Conservation (phyloP, 495 filamentous ascomycete species). For the Tirmania nivea region DNA sequence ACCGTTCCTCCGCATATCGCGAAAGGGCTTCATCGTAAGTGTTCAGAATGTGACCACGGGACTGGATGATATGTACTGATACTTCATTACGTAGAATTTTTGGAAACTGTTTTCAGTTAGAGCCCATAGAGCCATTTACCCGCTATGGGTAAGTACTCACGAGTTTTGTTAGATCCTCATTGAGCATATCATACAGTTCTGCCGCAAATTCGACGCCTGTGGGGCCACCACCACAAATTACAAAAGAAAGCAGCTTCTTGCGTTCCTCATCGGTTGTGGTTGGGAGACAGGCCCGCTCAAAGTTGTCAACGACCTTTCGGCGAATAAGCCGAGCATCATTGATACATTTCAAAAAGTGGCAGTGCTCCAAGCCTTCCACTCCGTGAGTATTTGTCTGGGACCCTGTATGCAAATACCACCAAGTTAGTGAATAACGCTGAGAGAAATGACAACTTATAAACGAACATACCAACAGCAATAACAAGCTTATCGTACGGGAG, state of each 20-base stretch:
- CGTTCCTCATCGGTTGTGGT: conserved; percentile 82
- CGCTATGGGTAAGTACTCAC: conserved; percentile 1
- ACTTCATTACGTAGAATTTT: conserved; percentile 84
- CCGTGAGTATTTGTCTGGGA: conserved; percentile 88
- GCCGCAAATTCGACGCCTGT: conserved; percentile 88
- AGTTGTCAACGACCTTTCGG: conserved; percentile 73
- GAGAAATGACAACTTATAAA: background rate
- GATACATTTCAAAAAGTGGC: conserved; percentile 84
- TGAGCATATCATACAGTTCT: conserved; percentile 85
- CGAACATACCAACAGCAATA: conserved; percentile 51
- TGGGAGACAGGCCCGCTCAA: conserved; percentile 81
- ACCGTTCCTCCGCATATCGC: conserved; percentile 74
- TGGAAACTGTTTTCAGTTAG: conserved; percentile 38
- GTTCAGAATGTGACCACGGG: conserved; percentile 81
- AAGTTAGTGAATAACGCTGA: background rate
- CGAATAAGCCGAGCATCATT: conserved; percentile 76
- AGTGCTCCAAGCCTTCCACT: conserved; percentile 84
- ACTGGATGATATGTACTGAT: conserved; percentile 92
- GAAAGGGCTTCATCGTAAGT: conserved; percentile 94
- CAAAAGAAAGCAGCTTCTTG: conserved; percentile 72
- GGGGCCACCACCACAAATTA: conserved; percentile 82
- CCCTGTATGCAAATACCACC: conserved; percentile 23
- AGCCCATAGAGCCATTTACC: background rate
- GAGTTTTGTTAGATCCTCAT: conserved; percentile 60
- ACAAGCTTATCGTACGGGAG: conserved; percentile 98